Evolutionary conservation across 805 yeast species (phyloP).

Genomic region (Ogataea chonburiensis): DNA sequence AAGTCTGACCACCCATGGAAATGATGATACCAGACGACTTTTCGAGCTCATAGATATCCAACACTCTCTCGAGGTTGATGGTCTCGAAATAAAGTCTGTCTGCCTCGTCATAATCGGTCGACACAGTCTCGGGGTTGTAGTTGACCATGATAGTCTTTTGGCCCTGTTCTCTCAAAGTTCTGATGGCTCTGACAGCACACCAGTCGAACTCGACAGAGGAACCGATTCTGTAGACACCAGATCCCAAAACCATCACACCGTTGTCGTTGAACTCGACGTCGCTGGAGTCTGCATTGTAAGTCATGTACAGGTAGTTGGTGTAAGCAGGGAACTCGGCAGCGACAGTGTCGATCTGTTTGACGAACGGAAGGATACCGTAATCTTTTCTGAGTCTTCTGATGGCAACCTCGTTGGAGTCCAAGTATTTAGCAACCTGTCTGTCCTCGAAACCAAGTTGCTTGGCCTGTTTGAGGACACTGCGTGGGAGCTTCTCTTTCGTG

Average conservation of each 20-base stretch:
- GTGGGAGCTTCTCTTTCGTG: constrained; percentile 60
- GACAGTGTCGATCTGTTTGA: constrained; percentile 95
- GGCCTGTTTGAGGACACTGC: constrained; percentile 69
- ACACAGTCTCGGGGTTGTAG: constrained; percentile 97
- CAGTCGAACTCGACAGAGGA: constrained; percentile 98
- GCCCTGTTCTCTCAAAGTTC: constrained; percentile 85
- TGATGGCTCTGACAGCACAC: constrained; percentile 98
- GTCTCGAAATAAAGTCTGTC: constrained; percentile 96
- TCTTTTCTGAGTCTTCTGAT: constrained; percentile 87
- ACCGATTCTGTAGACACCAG: constrained; percentile 98
- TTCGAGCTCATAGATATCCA: constrained; percentile 93
- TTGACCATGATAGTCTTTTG: constrained; percentile 94
- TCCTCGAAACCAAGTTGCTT: constrained; percentile 97
- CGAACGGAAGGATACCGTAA: constrained; percentile 84
- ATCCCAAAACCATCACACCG: constrained; percentile 94
- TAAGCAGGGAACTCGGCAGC: constrained; percentile 98
- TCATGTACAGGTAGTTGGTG: constrained; percentile 92
- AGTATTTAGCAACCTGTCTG: constrained; percentile 88
- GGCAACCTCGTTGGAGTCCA: constrained; percentile 88
- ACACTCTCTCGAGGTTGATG: constrained; percentile 87
- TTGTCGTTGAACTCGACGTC: constrained; percentile 89
- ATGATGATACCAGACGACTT: constrained; percentile 88
- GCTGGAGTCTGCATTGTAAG: constrained; percentile 87
- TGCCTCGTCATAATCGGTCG: constrained; percentile 98
- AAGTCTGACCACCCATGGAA: constrained; percentile 98